These are phyloP conservation scores for Claviceps monticola DNA, from an alignment of 2,329 filamentous ascomycete species.

Conservation along the genomic window DNA sequence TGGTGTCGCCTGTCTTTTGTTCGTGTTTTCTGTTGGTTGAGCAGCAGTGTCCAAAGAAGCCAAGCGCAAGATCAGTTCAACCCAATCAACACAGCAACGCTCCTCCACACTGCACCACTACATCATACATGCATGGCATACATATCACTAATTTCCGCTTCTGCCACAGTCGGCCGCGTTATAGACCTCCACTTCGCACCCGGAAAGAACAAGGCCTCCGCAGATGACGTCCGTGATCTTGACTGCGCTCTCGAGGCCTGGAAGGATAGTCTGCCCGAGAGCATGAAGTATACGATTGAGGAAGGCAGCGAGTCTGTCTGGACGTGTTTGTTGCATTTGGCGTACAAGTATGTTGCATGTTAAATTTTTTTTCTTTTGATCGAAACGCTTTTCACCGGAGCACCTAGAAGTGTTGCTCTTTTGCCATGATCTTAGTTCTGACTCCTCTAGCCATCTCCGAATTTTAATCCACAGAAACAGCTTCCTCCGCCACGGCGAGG, in stretches of 20 bases:
- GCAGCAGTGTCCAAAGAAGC: no score
- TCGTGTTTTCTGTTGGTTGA: no score
- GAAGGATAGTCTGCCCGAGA: slow-evolving; percentile 19
- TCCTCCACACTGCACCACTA: no score
- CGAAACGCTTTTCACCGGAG: no score
- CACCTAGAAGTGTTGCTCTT: not conserved
- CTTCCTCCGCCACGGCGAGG: slow-evolving; percentile 16
- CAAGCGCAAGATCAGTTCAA: no score
- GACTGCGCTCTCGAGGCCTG: slow-evolving; percentile 19
- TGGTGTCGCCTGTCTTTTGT: no score
- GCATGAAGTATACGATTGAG: slow-evolving; percentile 16
- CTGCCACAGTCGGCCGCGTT: slow-evolving; percentile 16
- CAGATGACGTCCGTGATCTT: slow-evolving; percentile 15
- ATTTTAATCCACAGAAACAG: slow-evolving; percentile 23
- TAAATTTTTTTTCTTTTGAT: not conserved
- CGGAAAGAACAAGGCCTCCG: slow-evolving; percentile 15
- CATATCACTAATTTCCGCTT: no score
- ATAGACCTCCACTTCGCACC: slow-evolving; percentile 24
- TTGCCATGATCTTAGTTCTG: not conserved
- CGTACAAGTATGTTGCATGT: slow-evolving; percentile 19
- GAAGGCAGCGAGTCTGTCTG: slow-evolving; percentile 21
- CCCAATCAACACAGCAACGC: no score
- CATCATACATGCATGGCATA: no score
- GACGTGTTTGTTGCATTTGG: slow-evolving; percentile 23
- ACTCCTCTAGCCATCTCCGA: slow-evolving; percentile 16